These are phyloP conservation scores for Xylaria polymorpha DNA, from an alignment of 2,329 filamentous ascomycete genomes.

Conservation along the genomic window DNA sequence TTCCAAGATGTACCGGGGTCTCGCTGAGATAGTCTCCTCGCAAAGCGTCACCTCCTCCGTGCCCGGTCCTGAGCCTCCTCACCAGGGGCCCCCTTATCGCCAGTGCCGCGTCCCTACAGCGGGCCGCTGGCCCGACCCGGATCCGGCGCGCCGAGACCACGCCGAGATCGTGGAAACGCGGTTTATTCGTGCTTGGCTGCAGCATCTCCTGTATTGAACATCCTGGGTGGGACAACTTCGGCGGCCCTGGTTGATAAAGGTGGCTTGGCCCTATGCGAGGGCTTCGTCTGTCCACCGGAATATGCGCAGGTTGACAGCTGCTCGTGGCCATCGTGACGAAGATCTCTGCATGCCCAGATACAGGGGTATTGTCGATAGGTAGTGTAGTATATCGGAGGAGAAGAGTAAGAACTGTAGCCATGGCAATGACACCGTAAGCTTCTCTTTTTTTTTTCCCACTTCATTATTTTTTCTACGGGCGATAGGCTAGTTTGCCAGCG, in stretches of 20 bases:
- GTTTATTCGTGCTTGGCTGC: slow-evolving; percentile 35
- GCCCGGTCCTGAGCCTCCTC: slow-evolving; percentile 25
- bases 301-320: slow-evolving; percentile 11
- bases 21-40: slow-evolving; percentile 1
- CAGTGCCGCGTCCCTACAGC: slow-evolving; percentile 29
- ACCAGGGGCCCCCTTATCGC: slow-evolving; percentile 19
- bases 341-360: slow-evolving; percentile 32
- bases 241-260: slow-evolving; percentile 23
- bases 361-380: slow-evolving; percentile 16
- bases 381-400: slow-evolving; percentile 1
- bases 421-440: slow-evolving; percentile 18
- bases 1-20: slow-evolving; percentile 25
- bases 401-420: slow-evolving; percentile 2
- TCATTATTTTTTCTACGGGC: background rate
- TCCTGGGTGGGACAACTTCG: slow-evolving; percentile 34
- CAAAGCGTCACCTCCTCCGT: slow-evolving; percentile 26
- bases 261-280: slow-evolving; percentile 30
- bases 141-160: slow-evolving; percentile 38
- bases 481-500: background rate
- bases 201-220: slow-evolving; percentile 12
- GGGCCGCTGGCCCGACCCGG: slow-evolving; percentile 35
- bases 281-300: slow-evolving; percentile 30
- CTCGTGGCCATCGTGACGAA: slow-evolving; percentile 26
- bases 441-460: background rate
- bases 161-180: slow-evolving; percentile 32